A percentile compares a stretch with the other conserved stretches of the same genome.
Evolutionary conservation across 495 filamentous ascomycete genomes (phyloP).

Genomic region (Gamarada debralockiae): DNA sequence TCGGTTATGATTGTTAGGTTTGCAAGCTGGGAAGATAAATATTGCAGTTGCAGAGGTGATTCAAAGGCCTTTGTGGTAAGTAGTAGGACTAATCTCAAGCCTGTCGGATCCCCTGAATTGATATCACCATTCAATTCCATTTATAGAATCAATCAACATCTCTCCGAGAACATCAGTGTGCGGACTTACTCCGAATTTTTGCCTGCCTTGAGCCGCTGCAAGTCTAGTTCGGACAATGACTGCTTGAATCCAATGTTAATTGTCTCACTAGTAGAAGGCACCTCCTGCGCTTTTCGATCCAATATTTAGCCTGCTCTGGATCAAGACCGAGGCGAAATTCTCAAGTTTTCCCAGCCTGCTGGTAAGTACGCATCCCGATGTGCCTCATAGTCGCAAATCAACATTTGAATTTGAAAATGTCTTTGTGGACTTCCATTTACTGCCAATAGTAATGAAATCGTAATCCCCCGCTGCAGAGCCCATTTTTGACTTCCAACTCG

Average conservation of each 20-base stretch:
- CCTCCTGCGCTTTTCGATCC: too few species aligned
- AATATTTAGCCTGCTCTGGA: too few species aligned
- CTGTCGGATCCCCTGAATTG: constrained; percentile 49
- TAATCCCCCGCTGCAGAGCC: too few species aligned
- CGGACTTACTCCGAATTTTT: constrained; percentile 47
- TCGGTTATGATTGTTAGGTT: constrained; percentile 49
- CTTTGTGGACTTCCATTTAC: too few species aligned
- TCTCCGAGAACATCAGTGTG: constrained; percentile 29
- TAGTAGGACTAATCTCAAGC: constrained; percentile 54
- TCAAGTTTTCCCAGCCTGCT: too few species aligned
- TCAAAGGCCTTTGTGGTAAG: constrained; percentile 48
- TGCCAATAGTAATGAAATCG: too few species aligned
- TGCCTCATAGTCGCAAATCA: too few species aligned
- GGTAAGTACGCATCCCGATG: too few species aligned
- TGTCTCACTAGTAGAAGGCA: not conserved
- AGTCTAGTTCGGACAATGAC: constrained; percentile 42
- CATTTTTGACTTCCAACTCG: too few species aligned
- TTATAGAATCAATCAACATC: not conserved
- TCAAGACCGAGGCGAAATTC: too few species aligned
- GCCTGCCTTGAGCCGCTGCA: constrained; percentile 48
- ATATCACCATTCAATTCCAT: constrained; percentile 47
- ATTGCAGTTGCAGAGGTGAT: constrained; percentile 44
- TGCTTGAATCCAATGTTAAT: constrained; percentile 28
- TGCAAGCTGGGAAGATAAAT: constrained; percentile 17
- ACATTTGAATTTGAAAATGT: too few species aligned